A percentile compares a stretch with the other conserved stretches of the same genome.
Conservation (phyloP, 257 asterid species). For the Echium plantagineum region DNA sequence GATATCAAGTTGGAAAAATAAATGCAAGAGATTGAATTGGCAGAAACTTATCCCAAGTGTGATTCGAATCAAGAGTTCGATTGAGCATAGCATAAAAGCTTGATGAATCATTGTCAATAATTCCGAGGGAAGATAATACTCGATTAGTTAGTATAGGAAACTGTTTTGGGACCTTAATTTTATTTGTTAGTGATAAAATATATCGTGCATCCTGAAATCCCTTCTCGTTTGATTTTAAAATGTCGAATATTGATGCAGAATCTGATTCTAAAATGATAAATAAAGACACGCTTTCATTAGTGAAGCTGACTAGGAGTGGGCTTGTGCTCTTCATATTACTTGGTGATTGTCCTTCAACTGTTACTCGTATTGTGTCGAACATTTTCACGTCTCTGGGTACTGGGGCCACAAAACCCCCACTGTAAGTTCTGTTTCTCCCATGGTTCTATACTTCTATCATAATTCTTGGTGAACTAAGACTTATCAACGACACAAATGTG, state of each 20-base stretch:
- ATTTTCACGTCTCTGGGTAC: constrained; percentile 25
- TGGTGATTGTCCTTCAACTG: constrained; percentile 16
- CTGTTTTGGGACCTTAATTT: too few relatives aligned
- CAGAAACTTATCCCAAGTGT: too few relatives aligned
- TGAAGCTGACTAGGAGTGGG: constrained; percentile 37
- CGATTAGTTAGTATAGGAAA: too few relatives aligned
- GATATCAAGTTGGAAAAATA: too few relatives aligned
- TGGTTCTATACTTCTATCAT: not conserved
- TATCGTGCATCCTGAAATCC: not conserved
- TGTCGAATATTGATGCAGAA: constrained; percentile 9
- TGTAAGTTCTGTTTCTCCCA: constrained; percentile 20
- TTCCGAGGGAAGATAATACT: not conserved
- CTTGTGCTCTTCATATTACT: constrained; percentile 33
- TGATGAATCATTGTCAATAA: not conserved
- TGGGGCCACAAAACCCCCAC: constrained; percentile 26
- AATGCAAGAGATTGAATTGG: too few relatives aligned
- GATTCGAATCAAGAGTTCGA: too few relatives aligned
- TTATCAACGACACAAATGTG: too few relatives aligned
- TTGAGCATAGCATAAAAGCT: not conserved
- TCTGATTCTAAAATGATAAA: constrained; percentile 12
- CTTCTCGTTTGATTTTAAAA: not conserved
- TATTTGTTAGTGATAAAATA: not conserved
- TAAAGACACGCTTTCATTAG: constrained; percentile 26
- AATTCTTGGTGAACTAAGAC: too few relatives aligned
- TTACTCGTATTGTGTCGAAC: constrained; percentile 23